Percentiles rank a stretch among this genome's conserved stretches.
phyloP scores from a whole-genome alignment of 2,329 filamentous ascomycete species.

The Aspergillus eucalypticola region DNA sequence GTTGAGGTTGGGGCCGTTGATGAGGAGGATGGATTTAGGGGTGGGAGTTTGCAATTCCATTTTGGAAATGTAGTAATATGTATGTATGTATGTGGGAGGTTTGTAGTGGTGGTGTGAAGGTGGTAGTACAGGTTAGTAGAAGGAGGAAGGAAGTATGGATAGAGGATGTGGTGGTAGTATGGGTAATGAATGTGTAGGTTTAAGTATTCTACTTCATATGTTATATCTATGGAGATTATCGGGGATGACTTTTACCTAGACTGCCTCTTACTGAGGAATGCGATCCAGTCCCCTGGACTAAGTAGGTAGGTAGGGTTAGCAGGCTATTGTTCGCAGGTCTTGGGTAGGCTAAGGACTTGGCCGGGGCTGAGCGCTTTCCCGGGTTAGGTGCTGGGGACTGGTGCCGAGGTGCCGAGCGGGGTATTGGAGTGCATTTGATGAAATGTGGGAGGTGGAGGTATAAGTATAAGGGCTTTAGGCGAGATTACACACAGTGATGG shows the following conservation, averaged over 20 bases:
- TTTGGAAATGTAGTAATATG: constrained; percentile 9
- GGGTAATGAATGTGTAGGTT: neutral
- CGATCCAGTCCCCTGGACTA: too few species aligned
- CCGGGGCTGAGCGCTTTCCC: neutral
- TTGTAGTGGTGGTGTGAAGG: neutral
- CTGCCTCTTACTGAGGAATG: neutral
- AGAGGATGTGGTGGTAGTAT: neutral
- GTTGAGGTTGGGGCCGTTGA: constrained; percentile 84
- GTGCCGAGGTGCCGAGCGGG: neutral
- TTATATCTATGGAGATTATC: neutral
- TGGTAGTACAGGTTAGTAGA: neutral
- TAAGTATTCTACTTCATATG: neutral
- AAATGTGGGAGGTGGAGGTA: neutral
- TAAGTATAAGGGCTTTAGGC: neutral
- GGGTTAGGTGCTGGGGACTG: neutral
- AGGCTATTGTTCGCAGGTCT: too few species aligned
- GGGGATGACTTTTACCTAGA: neutral
- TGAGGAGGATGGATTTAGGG: constrained; percentile 60
- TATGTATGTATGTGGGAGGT: neutral
- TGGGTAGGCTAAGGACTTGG: neutral
- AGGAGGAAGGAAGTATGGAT: neutral
- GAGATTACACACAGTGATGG: too few species aligned
- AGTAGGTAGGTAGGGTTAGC: too few species aligned
- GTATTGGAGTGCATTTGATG: too few species aligned
- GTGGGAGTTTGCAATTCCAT: constrained; percentile 21